These are phyloP conservation scores for Solanum chilense DNA, from an alignment of 257 asterid species.

Conservation along the genomic window DNA sequence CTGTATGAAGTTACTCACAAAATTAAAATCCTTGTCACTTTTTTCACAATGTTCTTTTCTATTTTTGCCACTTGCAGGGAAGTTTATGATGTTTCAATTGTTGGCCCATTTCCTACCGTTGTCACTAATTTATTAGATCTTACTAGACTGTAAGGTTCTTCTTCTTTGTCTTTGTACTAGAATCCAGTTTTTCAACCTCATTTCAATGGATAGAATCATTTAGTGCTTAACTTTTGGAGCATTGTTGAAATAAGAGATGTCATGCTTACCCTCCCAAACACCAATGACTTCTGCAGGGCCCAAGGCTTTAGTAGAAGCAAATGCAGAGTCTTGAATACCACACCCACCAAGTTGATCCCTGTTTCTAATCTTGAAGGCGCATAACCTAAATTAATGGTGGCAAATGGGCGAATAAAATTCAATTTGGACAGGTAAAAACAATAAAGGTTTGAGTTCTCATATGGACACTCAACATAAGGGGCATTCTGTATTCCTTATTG, in stretches of 20 bases:
- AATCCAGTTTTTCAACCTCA: background rate
- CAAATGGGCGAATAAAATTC: background rate
- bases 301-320: conserved; percentile 62
- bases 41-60: background rate
- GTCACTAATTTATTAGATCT: conserved; percentile 94
- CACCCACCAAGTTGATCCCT: conserved; percentile 98
- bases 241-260: conserved; percentile 27
- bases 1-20: background rate
- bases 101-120: conserved; percentile 93
- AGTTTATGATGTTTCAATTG: conserved; percentile 94
- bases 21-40: background rate
- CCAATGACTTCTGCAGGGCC: conserved; percentile 32
- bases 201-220: background rate
- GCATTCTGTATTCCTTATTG: background rate
- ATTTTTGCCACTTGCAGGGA: conserved; percentile 50
- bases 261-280: conserved; percentile 44
- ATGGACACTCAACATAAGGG: background rate
- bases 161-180: background rate
- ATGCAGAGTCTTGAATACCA: conserved; percentile 76
- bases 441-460: background rate
- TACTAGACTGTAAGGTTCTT: background rate
- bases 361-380: conserved; percentile 29
- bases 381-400: conserved; percentile 22
- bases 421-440: background rate
- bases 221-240: conserved; percentile 18